Evolutionary conservation across 495 filamentous ascomycete genomes (phyloP), one percentile per base, ranked within the genome.

Genomic region (Achaetomiella virescens): DNA sequence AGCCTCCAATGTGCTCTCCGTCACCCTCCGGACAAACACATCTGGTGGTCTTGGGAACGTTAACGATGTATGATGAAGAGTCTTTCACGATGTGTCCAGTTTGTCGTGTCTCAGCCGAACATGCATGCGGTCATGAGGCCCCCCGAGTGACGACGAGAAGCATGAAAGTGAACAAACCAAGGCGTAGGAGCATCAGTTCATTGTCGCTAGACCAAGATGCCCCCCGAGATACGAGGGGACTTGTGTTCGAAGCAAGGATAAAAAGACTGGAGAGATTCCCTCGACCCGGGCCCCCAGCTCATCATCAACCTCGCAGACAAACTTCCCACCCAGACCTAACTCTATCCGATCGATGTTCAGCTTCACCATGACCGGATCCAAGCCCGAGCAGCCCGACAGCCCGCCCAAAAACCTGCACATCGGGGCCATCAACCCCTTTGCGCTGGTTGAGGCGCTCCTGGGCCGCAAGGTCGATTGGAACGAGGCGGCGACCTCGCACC

Each of bases 381-480:
- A 43, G 37, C 43, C 53, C 17, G 29, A 43, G 21, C 33, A 64
- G 20, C 68, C 70, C n/a, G 71, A 74, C 42, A 60, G 57, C 14
- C 65, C 62, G 14, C 71, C 71, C 33, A 62, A 70, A 59, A 59
- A 67, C 40, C 55, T 72, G 24, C 54, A 59, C 46, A 53, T 71
- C 36, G 71, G 70, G 10, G 62, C 60, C 58, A 70, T 74, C 55
- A 74, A 74, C 61, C 71, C 71, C 4, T 72, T 71, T 47, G 68
- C 69, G 31, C 59, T 72, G 15, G 65, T 66, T 24, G 71, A 73
- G 58, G 68, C 66, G 18, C 62, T 72, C 47, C 60, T 72, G 33
- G 66, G 66, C 54, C 65, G 66, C 48, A 68, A 58, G 44, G 43
- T 74, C 12, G 64, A 69, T 56, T 66, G 68, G 41, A 55, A 52